These are phyloP conservation scores for Trichosanthes cucumerina DNA, from an alignment of 306 rosid species.

Conservation along the genomic window DNA sequence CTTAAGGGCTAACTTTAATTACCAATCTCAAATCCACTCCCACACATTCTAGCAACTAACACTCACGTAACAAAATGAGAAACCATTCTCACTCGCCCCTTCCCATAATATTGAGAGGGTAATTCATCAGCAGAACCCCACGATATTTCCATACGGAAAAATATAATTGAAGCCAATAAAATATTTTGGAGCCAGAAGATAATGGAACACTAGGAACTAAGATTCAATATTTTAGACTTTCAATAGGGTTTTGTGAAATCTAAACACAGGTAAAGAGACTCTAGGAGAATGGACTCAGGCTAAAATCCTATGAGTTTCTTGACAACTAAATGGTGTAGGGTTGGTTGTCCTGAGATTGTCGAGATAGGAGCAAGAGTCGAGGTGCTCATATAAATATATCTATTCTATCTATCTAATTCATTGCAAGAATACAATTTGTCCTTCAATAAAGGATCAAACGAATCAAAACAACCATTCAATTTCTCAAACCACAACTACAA, in stretches of 20 bases:
- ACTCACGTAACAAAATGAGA: background rate
- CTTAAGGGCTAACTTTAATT: background rate
- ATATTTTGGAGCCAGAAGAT: background rate
- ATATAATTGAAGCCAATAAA: background rate
- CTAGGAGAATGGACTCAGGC: background rate
- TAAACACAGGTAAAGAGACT: background rate
- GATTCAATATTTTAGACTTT: background rate
- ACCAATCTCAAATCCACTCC: background rate
- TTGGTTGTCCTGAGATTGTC: background rate
- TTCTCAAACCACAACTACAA: background rate
- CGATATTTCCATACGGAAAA: background rate
- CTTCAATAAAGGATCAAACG: background rate
- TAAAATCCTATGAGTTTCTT: background rate
- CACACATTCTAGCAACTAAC: background rate
- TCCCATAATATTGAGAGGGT: background rate
- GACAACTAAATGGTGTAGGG: background rate
- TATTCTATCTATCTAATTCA: background rate
- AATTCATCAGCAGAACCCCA: background rate
- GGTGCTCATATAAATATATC: background rate
- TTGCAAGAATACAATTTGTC: background rate
- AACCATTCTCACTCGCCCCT: background rate
- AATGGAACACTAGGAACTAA: background rate
- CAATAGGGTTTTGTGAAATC: background rate
- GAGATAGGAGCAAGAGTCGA: background rate
- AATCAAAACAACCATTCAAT: background rate